Base-by-base conservation (phyloP, 2,329 filamentous ascomycete species). In the Neocatenulostroma microsporum region DNA sequence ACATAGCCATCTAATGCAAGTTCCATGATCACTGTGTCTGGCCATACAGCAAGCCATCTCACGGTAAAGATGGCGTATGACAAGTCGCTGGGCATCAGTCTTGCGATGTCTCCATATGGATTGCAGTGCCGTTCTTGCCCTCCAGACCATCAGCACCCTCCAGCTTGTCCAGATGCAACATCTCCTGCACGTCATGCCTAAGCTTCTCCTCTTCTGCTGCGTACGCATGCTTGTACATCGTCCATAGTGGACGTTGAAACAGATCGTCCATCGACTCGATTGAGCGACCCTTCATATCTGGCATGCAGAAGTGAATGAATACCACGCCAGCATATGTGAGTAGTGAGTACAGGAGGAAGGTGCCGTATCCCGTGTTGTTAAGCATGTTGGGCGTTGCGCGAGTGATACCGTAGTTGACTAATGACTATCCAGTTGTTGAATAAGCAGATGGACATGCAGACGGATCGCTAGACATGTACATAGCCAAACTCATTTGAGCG, bases 211-310 rank as follows among this genome's bases (percentile, higher is more conserved):
- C 43, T 24, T 48, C 43, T 3, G 39, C 46, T n/a, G 45, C 43
- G 23, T 48, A 48, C 3, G 43, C 45, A 21, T 44, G 41, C 30
- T 34, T 40, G 21, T 30, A 48, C 43, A 48, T 48, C 4, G 36
- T 44, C 39, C 43, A 48, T 11, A 48, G 15, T 10, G 43, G 41
- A 7, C 41, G 38, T 18, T 41, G 34, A 19, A 48, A 48, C 4
- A 48, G 33, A 30, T 48, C 45, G 19, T 48, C 45, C 45, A 48
- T 48, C n/a, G 40, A 44, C 35, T 48, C 45, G 30, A 48, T 48
- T 10, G 38, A 42, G 14, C 45, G 20, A 5, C 45, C 43, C 34
- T 48, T 44, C 34, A 44, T 40, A 29, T 46, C 44, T 3, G 45
- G 45, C 3, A 48, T 29, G 21, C 45, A 48, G 24, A 48, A 46